Conservation (phyloP, 768 basidiomycete species). For the Kwoniella mangroviensis region DNA sequence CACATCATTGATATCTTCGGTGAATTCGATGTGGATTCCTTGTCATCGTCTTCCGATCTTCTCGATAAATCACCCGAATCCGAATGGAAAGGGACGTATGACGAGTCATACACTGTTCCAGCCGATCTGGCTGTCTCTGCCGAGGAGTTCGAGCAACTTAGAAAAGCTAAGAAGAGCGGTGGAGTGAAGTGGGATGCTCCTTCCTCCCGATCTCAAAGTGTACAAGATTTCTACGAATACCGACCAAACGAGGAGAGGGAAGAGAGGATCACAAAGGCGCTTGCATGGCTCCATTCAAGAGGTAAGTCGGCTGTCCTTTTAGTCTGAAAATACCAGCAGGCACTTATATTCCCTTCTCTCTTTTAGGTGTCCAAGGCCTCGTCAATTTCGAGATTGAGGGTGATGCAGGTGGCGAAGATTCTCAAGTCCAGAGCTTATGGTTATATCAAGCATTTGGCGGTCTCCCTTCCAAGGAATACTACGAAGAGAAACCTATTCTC, state of each 20-base stretch:
- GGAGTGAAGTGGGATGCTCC: neutral
- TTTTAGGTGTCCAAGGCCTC: constrained; percentile 72
- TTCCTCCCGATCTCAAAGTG: neutral
- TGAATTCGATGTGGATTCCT: constrained; percentile 41
- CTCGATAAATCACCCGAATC: constrained; percentile 27
- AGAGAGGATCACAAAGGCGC: constrained; percentile 73
- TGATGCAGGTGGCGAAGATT: constrained; percentile 76
- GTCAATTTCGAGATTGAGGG: constrained; percentile 87
- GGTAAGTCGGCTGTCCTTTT: constrained; percentile 61
- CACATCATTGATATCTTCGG: constrained; percentile 61
- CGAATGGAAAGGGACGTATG: constrained; percentile 47
- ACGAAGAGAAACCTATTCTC: constrained; percentile 73
- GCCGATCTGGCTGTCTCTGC: constrained; percentile 30
- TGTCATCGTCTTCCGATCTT: constrained; percentile 11
- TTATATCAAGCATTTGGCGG: constrained; percentile 80
- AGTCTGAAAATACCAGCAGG: neutral
- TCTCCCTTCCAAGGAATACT: constrained; percentile 94
- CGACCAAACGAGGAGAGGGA: constrained; percentile 41
- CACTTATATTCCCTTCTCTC: constrained; percentile 13
- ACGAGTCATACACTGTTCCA: constrained; percentile 41
- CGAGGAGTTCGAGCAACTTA: constrained; percentile 18
- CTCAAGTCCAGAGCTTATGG: constrained; percentile 83
- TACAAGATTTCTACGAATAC: constrained; percentile 16
- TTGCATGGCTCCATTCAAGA: constrained; percentile 84
- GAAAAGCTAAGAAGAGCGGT: constrained; percentile 24